A percentile compares a stretch with the other conserved stretches of the same genome.
Evolutionary conservation across 345 rosid genomes (phyloP).

Genomic region (Salix caprea): DNA sequence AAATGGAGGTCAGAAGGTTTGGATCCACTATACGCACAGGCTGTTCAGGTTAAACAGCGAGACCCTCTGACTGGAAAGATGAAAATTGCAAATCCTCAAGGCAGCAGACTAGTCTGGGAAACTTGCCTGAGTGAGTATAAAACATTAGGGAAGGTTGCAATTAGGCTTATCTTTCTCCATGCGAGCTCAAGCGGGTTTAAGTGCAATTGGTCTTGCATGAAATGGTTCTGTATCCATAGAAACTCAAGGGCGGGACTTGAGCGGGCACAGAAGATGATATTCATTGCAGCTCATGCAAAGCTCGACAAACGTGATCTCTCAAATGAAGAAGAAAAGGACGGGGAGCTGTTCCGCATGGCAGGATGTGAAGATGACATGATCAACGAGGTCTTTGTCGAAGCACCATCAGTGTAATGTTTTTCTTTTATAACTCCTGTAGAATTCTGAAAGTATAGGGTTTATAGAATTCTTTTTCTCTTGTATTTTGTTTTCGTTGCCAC

Average conservation of each 20-base stretch:
- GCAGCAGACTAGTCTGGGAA: slow-evolving; percentile 63
- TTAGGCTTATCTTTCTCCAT: slow-evolving; percentile 53
- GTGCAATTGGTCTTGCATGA: slow-evolving; percentile 43
- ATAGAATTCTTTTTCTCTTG: slow-evolving; percentile 26
- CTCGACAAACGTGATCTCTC: slow-evolving; percentile 43
- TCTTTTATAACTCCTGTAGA: slow-evolving; percentile 30
- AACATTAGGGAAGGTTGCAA: slow-evolving; percentile 48
- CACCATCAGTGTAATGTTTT: slow-evolving; percentile 44
- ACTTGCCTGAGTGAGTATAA: slow-evolving; percentile 54
- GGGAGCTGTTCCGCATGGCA: slow-evolving; percentile 32
- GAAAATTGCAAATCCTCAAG: slow-evolving; percentile 57
- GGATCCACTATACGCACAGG: slow-evolving; percentile 57
- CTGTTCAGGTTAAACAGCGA: slow-evolving; percentile 52
- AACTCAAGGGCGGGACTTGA: slow-evolving; percentile 38
- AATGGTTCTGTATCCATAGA: slow-evolving; percentile 37
- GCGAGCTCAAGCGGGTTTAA: slow-evolving; percentile 50
- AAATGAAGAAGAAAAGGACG: slow-evolving; percentile 49
- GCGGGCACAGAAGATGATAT: slow-evolving; percentile 52
- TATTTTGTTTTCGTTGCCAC: slow-evolving; percentile 19
- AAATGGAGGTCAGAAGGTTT: slow-evolving; percentile 64
- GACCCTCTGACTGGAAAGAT: slow-evolving; percentile 52
- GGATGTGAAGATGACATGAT: slow-evolving; percentile 45
- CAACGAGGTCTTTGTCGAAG: slow-evolving; percentile 38
- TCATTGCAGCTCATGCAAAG: slow-evolving; percentile 56
- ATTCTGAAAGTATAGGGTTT: slow-evolving; percentile 31